Evolutionary conservation across 179 eudicot genomes (phyloP).

Genomic region (Camellia oleifera): DNA sequence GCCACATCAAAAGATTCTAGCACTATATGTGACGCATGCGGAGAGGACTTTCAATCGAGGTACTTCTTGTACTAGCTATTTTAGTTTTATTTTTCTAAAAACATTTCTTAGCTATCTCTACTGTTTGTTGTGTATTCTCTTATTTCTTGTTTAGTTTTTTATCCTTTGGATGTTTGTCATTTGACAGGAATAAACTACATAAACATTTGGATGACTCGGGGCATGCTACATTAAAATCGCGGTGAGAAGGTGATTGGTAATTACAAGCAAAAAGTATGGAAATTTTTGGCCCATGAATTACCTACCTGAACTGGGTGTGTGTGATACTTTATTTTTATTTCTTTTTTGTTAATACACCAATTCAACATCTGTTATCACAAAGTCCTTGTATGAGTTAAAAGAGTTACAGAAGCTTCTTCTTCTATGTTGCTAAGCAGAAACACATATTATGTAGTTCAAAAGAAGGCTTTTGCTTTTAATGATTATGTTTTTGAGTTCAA

Average conservation of each 20-base stretch:
- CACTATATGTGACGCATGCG: constrained; percentile 71
- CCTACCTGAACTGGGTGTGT: background rate
- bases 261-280: background rate
- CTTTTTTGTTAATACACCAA: background rate
- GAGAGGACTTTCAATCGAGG: constrained; percentile 86
- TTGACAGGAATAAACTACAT: constrained; percentile 62
- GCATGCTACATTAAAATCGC: constrained; percentile 66
- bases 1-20: constrained; percentile 44
- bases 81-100: background rate
- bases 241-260: constrained; percentile 25
- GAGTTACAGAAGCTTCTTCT: background rate
- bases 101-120: background rate
- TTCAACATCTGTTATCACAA: background rate
- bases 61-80: constrained; percentile 21
- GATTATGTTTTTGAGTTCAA: background rate
- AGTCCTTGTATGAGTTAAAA: background rate
- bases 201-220: constrained; percentile 84
- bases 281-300: background rate
- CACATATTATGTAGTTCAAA: background rate
- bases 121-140: background rate
- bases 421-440: background rate
- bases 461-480: background rate
- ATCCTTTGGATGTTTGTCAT: background rate
- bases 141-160: background rate
- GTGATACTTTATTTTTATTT: background rate